Evolutionary conservation across 495 filamentous ascomycete species (phyloP), one percentile per base, ranked within the genome.

Genomic region (Halenospora varia): DNA sequence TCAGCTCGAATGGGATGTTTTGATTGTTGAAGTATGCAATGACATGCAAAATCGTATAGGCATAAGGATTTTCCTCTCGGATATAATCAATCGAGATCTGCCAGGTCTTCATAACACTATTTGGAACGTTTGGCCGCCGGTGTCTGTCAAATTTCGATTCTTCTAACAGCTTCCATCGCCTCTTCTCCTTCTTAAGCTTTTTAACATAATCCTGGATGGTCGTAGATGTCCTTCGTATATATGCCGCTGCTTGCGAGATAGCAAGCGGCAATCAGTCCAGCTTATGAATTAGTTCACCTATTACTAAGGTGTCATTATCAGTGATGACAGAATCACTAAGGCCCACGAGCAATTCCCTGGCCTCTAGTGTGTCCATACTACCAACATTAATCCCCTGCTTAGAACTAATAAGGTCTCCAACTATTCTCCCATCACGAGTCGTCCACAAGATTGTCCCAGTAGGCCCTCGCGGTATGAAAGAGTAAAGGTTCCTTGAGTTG

Each of bases 1-100:
- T n/a, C n/a, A 80, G 65, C 53, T 76, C 70, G 56, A 70, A 78
- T 75, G 74, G 80, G 46, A 80, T 65, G 65, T 81, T 76, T 54
- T 74, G 70, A 59, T 76, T 76, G 58, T 77, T 71, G 48, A 79
- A 76, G 55, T 59, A 73, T 40, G 74, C 72, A 68, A 73, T 75
- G 10, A 78, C 58, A 4, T 68, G 58, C 10, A 82, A 65, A 19
- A 80, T 60, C 10, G 69, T 42, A 24, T 75, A 70, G 24, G 75
- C 61, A 17, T 57, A 48, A 15, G 57, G 40, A 60, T 72, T 70
- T 25, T 62, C 62, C 41, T 68, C 63, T 46, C 67, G 61, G 25
- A 81, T 67, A 40, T 71, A 65, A 55, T 64, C 47, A 55, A 71
- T 76, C 25, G 71, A 78, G 45, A 79, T 67, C 29, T 67, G 56